Evolutionary conservation across 148 eudicot genomes (phyloP).

Genomic region (Salicornia ramosissima): DNA sequence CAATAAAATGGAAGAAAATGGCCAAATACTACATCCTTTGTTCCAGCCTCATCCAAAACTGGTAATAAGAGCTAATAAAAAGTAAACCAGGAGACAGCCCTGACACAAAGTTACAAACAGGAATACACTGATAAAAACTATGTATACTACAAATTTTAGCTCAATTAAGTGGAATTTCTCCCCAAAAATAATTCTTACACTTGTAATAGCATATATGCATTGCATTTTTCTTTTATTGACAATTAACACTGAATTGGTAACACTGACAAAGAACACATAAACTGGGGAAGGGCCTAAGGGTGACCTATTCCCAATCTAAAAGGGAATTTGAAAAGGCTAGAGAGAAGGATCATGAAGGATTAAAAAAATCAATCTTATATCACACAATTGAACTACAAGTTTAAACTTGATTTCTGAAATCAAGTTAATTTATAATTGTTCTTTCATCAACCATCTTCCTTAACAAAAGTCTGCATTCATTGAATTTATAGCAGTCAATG

Average conservation of each 20-base stretch:
- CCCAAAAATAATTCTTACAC: background rate
- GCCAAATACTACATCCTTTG: background rate
- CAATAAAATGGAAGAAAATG: too few species aligned
- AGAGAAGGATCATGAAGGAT: too few species aligned
- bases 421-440: background rate
- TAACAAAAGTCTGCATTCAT: background rate
- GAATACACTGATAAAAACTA: background rate
- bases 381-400: background rate
- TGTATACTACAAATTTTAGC: background rate
- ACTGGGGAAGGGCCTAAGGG: too few species aligned
- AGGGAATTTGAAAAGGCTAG: too few species aligned
- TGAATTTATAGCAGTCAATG: background rate
- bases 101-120: background rate
- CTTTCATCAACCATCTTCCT: background rate
- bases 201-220: too few species aligned
- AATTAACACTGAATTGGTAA: too few species aligned
- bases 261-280: too few species aligned
- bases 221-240: too few species aligned
- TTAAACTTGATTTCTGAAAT: background rate
- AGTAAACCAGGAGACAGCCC: background rate
- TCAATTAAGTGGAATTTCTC: background rate
- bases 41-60: background rate
- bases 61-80: constrained; percentile 4
- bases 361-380: background rate
- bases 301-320: too few species aligned